Evolutionary conservation across 2,329 filamentous ascomycete genomes (phyloP), one percentile per base, ranked within the genome.

Genomic region (Emericellopsis atlantica): DNA sequence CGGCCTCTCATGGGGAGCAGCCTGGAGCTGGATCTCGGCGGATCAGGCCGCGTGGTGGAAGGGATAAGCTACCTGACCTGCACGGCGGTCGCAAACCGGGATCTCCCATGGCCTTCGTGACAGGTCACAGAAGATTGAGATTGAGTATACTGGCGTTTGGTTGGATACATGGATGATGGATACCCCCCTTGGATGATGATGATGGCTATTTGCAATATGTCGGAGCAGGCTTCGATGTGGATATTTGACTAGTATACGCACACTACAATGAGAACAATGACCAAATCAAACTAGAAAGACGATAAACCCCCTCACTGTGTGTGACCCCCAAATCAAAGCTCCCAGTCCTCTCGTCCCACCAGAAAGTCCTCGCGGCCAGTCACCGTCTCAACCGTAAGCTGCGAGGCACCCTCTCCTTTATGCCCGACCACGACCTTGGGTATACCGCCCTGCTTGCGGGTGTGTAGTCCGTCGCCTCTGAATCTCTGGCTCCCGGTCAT

Each of bases 1-100:
- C 79, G 81, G 44, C 89, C 89, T 4, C 66, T 95, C 11, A 93
- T 93, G 81, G 74, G 82, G 40, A 92, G 85, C 54, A 84, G 80
- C 40, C 70, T 95, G 11, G 85, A 95, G 60, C 70, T 94, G 37
- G 87, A 94, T 56, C 58, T 86, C 41, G 55, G 53, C 39, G 58
- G 60, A 22, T 32, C 54, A 56, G n/a, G 59, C 23, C 54, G 60
- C 51, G 59, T 51, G 47, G 66, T 56, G 6, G 66, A 64, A 14
- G 58, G 59, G 35, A 60, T 73, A 39, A 56, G 60, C 11, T 74
- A 74, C 47, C 56, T 74, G 43, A 74, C 70, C 8, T 74, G 70
- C 52, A 70, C 64, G 32, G 59, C 56, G 12, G 61, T 74, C 5
- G 56, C 58, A 39, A 69, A 69, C 47, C 54, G 66, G 41, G 70